Base-by-base conservation (phyloP, 441 rosid genomes). In the Populus hybrid region DNA sequence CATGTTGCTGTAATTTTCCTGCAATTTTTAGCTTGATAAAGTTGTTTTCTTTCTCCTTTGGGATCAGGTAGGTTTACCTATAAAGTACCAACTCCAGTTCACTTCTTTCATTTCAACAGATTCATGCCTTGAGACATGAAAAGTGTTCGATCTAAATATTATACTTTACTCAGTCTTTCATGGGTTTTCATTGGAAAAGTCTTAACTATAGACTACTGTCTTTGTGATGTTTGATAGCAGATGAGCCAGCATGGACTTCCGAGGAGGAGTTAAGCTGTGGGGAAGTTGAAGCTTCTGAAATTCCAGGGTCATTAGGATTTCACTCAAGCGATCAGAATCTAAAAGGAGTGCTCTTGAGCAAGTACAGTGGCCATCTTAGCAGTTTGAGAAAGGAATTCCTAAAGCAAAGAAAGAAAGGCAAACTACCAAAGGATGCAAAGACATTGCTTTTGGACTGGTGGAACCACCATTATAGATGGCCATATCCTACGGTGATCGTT, bases 351-450 rank as follows among this genome's bases (percentile, higher is more conserved):
- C 88, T 91, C 4, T 68, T 90, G 87, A 78, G 82, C 63, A 89
- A 86, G 76, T 89, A 88, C 77, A 85, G 93, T 16, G 89, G 91
- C 5, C 85, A 84, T 65, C 81, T 91, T 14, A 83, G 91, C 79
- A 88, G 69, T 45, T 78, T 91, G 79, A 87, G 84, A 68, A 88
- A 83, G 59, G 93, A 91, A 70, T 87, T 91, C 82, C 67, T 86
- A 77, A 91, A 86, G 86, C 89, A 88, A 72, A 82, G 83, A 68
- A 91, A 89, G 84, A 91, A 89, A 24, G 92, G 92, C 20, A 88
- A 87, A 76, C 85, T 91, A 23, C 95, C 95, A 0, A 89, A 88
- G 73, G 93, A 89, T 74, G 88, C 95, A 0, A 85, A 86, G 81
- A 61, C 53, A 6, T 61, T 74, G 1, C 89, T 91, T n/a, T 73